Base-by-base conservation (phyloP, 176 grass and related monocot genomes). In the Musa schizocarpa region DNA sequence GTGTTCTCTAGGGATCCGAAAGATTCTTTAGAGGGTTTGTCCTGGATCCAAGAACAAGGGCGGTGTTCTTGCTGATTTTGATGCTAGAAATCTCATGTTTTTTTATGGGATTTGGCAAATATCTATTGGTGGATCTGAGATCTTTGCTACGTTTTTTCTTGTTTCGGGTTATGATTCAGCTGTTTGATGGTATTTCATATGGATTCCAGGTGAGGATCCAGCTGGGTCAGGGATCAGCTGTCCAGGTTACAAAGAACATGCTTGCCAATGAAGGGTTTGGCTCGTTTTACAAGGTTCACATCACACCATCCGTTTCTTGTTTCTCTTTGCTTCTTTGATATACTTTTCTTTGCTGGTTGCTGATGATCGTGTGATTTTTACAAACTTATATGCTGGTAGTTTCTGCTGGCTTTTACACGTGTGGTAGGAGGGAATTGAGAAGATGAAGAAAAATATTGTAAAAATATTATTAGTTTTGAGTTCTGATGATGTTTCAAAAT, bases 211-310 rank as follows among this genome's bases (percentile, higher is more conserved):
- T 96, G 59, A 92, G 74, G 85, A 96, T 96, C 89, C 93, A 96
- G 64, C 72, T 96, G 78, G 93, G 93, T 1, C 89, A 96, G 83
- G 93, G 93, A 68, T 96, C 93, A 6, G 93, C 93, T 20, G 76
- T 3, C 55, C 76, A 88, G 78, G 89, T 96, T 69, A 86, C 87
- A 6, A 96, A 79, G 83, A 92, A 76, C 34, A 92, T 96, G 93
- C 85, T 92, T 86, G 93, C 87, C 7, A 85, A 86, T 64, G 93
- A 92, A 2, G 93, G 93, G 19, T 0, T 92, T n/a, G 48, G 81
- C 34, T 82, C 89, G 58, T 88, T 96, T n/a, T 96, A 96, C 68
- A 96, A 92, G 93, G 89, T 92, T 52, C 34, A 43, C 34, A 43
- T 43, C 34, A 43, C 34, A 43, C 34, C 34, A 43, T 43, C 34